These are phyloP conservation scores for Zymoseptoria brevis DNA, from an alignment of 2,329 filamentous ascomycete genomes.

Conservation along the genomic window DNA sequence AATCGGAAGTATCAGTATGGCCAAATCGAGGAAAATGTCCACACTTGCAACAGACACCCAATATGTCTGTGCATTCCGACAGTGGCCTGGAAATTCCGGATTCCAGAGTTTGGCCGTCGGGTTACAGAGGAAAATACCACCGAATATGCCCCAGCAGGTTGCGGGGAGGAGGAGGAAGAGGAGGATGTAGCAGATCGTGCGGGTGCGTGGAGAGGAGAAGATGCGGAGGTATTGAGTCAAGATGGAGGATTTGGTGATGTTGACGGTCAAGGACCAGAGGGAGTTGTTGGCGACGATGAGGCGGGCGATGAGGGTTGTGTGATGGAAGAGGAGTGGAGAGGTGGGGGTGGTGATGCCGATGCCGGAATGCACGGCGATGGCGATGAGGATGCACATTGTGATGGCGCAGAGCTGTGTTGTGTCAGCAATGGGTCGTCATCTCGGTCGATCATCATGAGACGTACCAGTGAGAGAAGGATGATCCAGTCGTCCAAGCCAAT, in stretches of 20 bases:
- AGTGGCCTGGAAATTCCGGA: conserved; percentile 26
- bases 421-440: background rate
- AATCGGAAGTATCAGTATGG: conserved; percentile 39
- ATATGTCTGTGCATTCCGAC: conserved; percentile 33
- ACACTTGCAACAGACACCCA: conserved; percentile 40
- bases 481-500: conserved; percentile 32
- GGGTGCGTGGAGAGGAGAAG: conserved; percentile 32
- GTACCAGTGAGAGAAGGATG: conserved; percentile 30
- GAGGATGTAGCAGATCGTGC: conserved; percentile 32
- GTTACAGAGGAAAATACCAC: conserved; percentile 35
- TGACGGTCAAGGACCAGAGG: conserved; percentile 28
- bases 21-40: conserved; percentile 39
- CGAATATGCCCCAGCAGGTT: conserved; percentile 28
- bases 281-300: conserved; percentile 28
- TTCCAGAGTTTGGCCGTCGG: conserved; percentile 38
- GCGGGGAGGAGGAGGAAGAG: conserved; percentile 26
- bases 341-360: conserved; percentile 8
- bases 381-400: conserved; percentile 25
- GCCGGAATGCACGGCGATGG: conserved; percentile 17
- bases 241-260: conserved; percentile 41
- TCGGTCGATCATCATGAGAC: conserved; percentile 1
- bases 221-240: conserved; percentile 44
- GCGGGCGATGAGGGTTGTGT: conserved; percentile 17
- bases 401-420: conserved; percentile 21
- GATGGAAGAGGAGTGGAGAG: background rate